Percentiles rank a stretch among this genome's conserved stretches.
Conservation (phyloP, 306 rosid genomes). For the Corylus heterophylla region DNA sequence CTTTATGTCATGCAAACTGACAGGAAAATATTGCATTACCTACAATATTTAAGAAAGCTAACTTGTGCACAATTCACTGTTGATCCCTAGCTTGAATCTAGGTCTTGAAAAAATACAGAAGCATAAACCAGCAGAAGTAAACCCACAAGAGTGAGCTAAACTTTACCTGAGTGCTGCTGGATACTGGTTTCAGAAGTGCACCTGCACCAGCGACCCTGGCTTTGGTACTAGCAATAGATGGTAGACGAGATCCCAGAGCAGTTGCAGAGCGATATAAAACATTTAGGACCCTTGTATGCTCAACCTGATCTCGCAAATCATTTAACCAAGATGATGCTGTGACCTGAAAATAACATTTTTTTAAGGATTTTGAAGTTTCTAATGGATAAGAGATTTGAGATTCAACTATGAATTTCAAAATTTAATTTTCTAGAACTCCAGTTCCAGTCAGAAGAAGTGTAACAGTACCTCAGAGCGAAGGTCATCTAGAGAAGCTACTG, state of each 20-base stretch:
- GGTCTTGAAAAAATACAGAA: not conserved
- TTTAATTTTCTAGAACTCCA: slow-evolving; percentile 9
- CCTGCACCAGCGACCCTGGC: slow-evolving; percentile 93
- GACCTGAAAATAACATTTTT: slow-evolving; percentile 52
- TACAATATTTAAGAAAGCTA: not conserved
- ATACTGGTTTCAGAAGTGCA: slow-evolving; percentile 79
- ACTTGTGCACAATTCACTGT: not conserved
- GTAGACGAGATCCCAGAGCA: slow-evolving; percentile 86
- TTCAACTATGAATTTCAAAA: not conserved
- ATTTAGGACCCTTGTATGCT: slow-evolving; percentile 79
- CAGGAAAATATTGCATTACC: not conserved
- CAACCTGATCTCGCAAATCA: slow-evolving; percentile 92
- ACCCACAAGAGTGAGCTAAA: slow-evolving; percentile 12
- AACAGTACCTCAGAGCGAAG: slow-evolving; percentile 83
- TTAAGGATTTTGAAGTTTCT: slow-evolving; percentile 5
- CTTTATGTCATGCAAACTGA: not conserved
- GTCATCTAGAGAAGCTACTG: slow-evolving; percentile 84
- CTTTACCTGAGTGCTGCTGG: slow-evolving; percentile 88
- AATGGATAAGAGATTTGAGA: not conserved
- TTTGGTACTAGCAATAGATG: slow-evolving; percentile 88
- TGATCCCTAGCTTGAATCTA: not conserved
- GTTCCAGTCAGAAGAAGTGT: slow-evolving; percentile 14
- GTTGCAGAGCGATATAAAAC: slow-evolving; percentile 94
- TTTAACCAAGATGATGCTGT: slow-evolving; percentile 92
- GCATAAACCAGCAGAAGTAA: not conserved